A percentile compares a stretch with the other conserved stretches of the same genome.
Conservation (phyloP, 2,329 filamentous ascomycete species). For the Chrysoporthe deuterocubensis region DNA sequence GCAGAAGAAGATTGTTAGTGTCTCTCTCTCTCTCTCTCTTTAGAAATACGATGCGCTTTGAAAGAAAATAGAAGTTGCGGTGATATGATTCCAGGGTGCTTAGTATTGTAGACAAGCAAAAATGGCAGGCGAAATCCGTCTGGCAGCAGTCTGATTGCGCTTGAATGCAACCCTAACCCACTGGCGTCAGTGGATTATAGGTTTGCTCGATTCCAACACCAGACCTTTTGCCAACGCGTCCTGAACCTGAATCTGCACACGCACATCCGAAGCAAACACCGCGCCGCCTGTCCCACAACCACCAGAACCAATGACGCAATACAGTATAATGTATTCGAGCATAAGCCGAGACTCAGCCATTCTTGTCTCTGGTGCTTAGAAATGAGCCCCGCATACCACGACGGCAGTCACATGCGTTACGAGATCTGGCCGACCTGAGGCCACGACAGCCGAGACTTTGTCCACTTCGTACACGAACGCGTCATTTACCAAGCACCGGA, state of each 20-base stretch:
- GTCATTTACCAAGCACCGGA: neutral
- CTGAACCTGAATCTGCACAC: neutral
- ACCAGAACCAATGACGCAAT: neutral
- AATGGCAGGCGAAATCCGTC: neutral
- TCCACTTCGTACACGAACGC: neutral
- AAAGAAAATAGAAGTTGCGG: too few relatives aligned
- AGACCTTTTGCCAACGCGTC: too few relatives aligned
- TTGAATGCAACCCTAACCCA: too few relatives aligned
- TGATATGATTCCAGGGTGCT: neutral
- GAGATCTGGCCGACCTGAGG: neutral
- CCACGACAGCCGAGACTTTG: neutral
- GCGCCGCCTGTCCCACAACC: neutral
- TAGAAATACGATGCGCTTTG: too few relatives aligned
- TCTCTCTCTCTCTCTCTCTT: too few relatives aligned
- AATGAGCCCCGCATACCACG: neutral
- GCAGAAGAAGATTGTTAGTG: too few relatives aligned
- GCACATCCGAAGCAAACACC: neutral
- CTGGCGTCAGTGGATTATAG: too few relatives aligned
- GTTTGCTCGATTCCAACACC: too few relatives aligned
- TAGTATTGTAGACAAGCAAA: neutral
- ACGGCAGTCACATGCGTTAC: neutral
- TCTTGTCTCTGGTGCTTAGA: neutral
- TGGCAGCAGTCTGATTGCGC: neutral
- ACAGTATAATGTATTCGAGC: neutral
- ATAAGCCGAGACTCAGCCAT: neutral